Base-by-base conservation (phyloP, 306 rosid genomes). In the Fragaria iinumae region DNA sequence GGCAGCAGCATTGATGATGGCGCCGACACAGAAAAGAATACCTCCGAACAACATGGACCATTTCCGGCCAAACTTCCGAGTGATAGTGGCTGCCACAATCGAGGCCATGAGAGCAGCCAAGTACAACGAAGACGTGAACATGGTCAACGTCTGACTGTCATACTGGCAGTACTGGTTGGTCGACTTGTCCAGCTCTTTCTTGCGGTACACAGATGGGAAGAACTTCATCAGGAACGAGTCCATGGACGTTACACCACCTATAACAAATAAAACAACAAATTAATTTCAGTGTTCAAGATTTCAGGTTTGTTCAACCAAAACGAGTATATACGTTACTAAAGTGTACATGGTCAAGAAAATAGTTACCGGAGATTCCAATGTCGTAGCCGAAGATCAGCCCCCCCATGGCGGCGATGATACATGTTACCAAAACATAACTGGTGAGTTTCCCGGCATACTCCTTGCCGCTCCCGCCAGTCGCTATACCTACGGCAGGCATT, bases 381-480 rank as follows among this genome's bases (percentile, higher is more conserved):
- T 94, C 98, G 83, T 92, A 91, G 3, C 98, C 98, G 52, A 94
- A 94, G 77, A 94, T 94, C n/a, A 94, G 81, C 7, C 98, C 98
- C 3, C 98, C 98, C 98, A 92, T 92, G 78, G 91, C 98, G 0
- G 98, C 98, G 17, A 92, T 94, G 25, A 94, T 81, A 25, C 98
- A 94, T 49, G 98, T 90, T 56, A 87, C 72, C 0, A 84, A 80
- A 11, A 94, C 97, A 43, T 71, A 94, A 0, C 87, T 84, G 52
- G 98, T 94, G 74, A 94, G 93, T 23, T 87, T 88, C 9, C 98
- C 98, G 0, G 94, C 89, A 18, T 94, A 94, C 73, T 74, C 92
- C 73, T 74, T 67, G 1, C 72, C 66, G 1, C 69, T 60, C 2
- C 57, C 80, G 23, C 87, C 89, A 10, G 56, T 76, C 3, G 13